These are phyloP conservation scores for Talaromyces atroroseus DNA, from an alignment of 2,329 filamentous ascomycete species.

Conservation along the genomic window DNA sequence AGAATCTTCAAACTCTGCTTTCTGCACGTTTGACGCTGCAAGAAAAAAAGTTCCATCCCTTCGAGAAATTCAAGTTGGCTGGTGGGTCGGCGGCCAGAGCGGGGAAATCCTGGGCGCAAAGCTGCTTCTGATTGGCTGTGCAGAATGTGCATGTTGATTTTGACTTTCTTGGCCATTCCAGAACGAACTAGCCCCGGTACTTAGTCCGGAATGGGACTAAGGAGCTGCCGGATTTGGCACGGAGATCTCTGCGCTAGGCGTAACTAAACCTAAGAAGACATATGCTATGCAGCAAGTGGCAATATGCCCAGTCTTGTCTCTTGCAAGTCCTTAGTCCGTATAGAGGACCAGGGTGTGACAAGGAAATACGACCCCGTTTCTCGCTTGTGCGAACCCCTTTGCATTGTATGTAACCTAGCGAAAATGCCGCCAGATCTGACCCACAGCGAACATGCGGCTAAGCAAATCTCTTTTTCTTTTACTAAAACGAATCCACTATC, in stretches of 20 bases:
- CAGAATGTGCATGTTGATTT: background rate
- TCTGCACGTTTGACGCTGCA: background rate
- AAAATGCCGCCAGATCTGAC: background rate
- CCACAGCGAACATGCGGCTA: background rate
- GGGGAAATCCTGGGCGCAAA: background rate
- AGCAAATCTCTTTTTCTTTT: background rate
- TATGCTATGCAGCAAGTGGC: no score
- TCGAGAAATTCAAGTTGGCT: background rate
- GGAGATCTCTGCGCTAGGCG: background rate
- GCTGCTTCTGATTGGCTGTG: background rate
- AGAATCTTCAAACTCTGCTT: no score
- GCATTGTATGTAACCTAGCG: no score
- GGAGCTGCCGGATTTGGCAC: background rate
- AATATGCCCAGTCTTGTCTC: no score
- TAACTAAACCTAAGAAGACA: no score
- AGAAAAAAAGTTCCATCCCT: no score
- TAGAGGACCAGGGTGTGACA: no score
- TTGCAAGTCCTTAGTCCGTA: no score
- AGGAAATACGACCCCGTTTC: no score
- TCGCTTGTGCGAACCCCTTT: no score
- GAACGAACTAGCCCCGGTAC: background rate
- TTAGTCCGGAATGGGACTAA: background rate
- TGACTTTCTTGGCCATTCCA: background rate
- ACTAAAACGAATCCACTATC: background rate
- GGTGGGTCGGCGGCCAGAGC: background rate